A percentile compares a stretch with the other conserved stretches of the same genome.
Conservation (phyloP, 1,284 basidiomycete genomes). For the Cutaneotrichosporon cyanovorans region DNA sequence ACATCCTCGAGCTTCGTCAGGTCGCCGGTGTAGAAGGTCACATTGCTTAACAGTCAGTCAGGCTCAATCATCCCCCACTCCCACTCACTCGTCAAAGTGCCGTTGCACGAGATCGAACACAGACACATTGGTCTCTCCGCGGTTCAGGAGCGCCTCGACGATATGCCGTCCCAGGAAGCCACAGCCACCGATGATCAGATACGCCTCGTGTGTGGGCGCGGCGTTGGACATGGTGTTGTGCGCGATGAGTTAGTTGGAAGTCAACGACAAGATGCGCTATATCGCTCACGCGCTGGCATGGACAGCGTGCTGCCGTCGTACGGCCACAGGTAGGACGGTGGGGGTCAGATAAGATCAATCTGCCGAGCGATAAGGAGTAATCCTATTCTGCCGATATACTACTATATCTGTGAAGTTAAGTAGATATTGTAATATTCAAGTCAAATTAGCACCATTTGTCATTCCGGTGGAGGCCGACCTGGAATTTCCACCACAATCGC, state of each 20-base stretch:
- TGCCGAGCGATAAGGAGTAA: not conserved
- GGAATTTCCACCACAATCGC: not conserved
- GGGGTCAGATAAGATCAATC: not conserved
- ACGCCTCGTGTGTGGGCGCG: slow-evolving; percentile 30
- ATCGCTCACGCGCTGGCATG: not conserved
- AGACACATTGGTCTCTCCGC: slow-evolving; percentile 66
- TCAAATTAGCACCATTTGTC: not conserved
- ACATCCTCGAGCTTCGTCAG: slow-evolving; percentile 70
- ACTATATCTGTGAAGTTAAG: too few species aligned
- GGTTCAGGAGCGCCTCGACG: slow-evolving; percentile 67
- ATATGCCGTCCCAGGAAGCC: slow-evolving; percentile 88
- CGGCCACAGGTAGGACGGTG: too few species aligned
- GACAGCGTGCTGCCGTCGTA: not conserved
- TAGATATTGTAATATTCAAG: too few species aligned
- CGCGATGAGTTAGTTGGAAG: too few species aligned
- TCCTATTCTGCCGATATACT: too few species aligned
- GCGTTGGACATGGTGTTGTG: slow-evolving; percentile 12
- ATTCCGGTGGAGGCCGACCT: not conserved
- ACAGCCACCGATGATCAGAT: slow-evolving; percentile 78
- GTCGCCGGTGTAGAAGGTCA: slow-evolving; percentile 77
- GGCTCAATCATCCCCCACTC: too few species aligned
- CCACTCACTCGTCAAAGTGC: slow-evolving; percentile 54
- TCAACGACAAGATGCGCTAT: not conserved
- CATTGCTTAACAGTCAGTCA: slow-evolving; percentile 49
- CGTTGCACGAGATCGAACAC: slow-evolving; percentile 87